Evolutionary conservation across 148 eudicot species (phyloP).

Genomic region (Nyssa sinensis): DNA sequence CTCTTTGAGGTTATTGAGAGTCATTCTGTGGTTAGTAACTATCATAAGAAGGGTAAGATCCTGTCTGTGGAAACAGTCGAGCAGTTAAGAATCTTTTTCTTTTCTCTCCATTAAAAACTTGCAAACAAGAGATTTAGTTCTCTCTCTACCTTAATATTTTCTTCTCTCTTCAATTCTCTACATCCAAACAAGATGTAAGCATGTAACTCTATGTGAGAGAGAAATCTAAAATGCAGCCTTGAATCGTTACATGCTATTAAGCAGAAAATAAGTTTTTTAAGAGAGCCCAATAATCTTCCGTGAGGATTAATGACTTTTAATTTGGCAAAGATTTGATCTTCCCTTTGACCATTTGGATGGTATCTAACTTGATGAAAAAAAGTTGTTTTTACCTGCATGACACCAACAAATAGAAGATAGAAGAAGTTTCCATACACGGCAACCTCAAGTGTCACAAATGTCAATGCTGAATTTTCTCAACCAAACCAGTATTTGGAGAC

Average conservation of each 20-base stretch:
- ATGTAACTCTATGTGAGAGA: neutral
- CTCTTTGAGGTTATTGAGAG: neutral
- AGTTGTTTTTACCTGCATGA: no score
- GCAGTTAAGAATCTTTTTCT: no score
- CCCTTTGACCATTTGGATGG: neutral
- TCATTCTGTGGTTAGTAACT: neutral
- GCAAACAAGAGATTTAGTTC: no score
- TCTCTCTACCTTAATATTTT: no score
- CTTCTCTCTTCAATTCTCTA: no score
- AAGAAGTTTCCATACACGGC: neutral
- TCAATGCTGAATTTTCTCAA: neutral
- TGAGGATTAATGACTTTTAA: neutral
- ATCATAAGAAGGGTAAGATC: neutral
- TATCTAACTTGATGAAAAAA: no score
- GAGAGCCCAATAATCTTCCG: neutral
- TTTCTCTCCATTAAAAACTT: no score
- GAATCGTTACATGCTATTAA: neutral
- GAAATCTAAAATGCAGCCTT: neutral
- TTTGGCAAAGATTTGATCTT: neutral
- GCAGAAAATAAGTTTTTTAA: neutral
- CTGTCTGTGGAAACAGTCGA: neutral
- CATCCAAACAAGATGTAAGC: no score
- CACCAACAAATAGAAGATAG: neutral
- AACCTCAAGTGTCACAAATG: neutral
- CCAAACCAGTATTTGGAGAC: neutral